Evolutionary conservation across 176 grass and related monocot species (phyloP).

Genomic region (Oryza meridionalis): DNA sequence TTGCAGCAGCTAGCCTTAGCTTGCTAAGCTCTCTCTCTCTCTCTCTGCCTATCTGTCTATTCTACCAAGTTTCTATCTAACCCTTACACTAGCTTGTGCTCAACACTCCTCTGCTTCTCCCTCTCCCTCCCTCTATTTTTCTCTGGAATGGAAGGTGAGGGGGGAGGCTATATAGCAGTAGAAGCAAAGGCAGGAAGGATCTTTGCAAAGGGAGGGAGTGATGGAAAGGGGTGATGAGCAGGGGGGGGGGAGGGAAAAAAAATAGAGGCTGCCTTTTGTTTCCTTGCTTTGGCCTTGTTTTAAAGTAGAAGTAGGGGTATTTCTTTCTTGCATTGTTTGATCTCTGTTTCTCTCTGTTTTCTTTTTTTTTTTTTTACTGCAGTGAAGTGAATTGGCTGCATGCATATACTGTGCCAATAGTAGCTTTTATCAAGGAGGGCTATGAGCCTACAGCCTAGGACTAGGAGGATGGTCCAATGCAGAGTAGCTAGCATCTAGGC

Average conservation of each 20-base stretch:
- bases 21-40: constrained; percentile 14
- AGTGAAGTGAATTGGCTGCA: constrained; percentile 21
- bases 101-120: constrained; percentile 7
- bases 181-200: constrained; percentile 53
- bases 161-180: constrained; percentile 53
- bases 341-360: constrained; percentile 13
- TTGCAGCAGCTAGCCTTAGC: not conserved
- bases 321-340: constrained; percentile 18
- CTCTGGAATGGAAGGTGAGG: constrained; percentile 36
- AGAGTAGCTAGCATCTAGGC: constrained; percentile 73
- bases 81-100: constrained; percentile 15
- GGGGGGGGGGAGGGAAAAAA: not conserved
- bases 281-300: constrained; percentile 18
- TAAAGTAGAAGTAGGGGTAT: not conserved
- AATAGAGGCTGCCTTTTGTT: constrained; percentile 51
- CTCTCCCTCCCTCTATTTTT: constrained; percentile 7
- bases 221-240: not conserved
- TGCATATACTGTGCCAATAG: constrained; percentile 17
- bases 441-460: constrained; percentile 15
- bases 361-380: constrained; percentile 35
- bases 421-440: constrained; percentile 53
- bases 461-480: constrained; percentile 46
- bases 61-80: not conserved
- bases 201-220: constrained; percentile 29
- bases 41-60: not conserved